phyloP scores from a whole-genome alignment of 345 rosid species.

The Hypericum androsaemum region DNA sequence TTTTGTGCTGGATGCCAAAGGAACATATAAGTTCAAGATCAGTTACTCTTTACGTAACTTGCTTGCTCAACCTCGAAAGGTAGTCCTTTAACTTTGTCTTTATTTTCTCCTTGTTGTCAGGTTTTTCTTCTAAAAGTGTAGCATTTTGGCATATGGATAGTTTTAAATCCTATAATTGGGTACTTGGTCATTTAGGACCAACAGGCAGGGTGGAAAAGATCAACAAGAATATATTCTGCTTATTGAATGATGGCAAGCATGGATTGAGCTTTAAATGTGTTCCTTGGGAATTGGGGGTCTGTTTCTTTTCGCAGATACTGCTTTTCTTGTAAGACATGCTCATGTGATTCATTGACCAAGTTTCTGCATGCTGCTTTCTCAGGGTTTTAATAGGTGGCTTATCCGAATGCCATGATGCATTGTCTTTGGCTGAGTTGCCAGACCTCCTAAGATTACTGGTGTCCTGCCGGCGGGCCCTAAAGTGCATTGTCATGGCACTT shows the following conservation, averaged over 20 bases:
- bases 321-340: too few species aligned
- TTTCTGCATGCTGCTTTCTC: too few species aligned
- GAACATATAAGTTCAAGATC: conserved; percentile 49
- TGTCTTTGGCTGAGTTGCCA: conserved; percentile 18
- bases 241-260: too few species aligned
- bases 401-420: conserved; percentile 7
- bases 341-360: too few species aligned
- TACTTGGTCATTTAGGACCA: too few species aligned
- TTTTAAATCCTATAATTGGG: too few species aligned
- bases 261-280: conserved; percentile 12
- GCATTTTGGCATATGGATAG: too few species aligned
- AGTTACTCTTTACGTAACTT: conserved; percentile 36
- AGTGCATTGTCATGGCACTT: conserved; percentile 37
- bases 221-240: too few species aligned
- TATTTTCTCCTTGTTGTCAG: too few species aligned
- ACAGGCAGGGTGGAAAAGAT: too few species aligned
- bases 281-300: conserved; percentile 34
- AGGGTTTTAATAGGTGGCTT: too few species aligned
- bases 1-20: conserved; percentile 73
- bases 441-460: conserved; percentile 50
- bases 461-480: conserved; percentile 65
- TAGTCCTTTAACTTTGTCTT: conserved; percentile 17
- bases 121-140: too few species aligned
- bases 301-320: conserved; percentile 12
- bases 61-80: conserved; percentile 70